phyloP scores from a whole-genome alignment of 2,329 filamentous ascomycete genomes.

The Cladosporium sp. region DNA sequence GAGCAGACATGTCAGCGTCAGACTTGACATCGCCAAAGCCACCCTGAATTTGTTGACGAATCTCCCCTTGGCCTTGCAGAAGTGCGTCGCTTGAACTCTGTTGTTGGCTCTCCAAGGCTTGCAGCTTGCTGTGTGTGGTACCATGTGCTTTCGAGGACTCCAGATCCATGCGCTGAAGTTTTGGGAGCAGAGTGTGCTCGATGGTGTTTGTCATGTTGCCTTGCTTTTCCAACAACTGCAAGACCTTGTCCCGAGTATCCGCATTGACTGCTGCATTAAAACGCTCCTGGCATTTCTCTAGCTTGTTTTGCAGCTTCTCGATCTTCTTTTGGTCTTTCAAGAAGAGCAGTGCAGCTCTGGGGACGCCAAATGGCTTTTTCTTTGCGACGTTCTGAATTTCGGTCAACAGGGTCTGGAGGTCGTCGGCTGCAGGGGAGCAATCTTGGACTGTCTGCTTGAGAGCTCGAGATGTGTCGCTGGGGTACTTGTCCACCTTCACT shows the following conservation, averaged over 20 bases:
- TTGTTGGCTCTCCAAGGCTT: background rate
- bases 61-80: background rate
- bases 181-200: background rate
- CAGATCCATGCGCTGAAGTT: background rate
- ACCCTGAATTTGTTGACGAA: background rate
- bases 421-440: background rate
- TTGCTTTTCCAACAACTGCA: background rate
- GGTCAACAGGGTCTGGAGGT: background rate
- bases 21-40: background rate
- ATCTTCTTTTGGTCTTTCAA: slow-evolving; percentile 2
- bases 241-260: background rate
- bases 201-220: background rate
- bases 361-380: background rate
- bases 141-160: background rate
- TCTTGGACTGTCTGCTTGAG: background rate
- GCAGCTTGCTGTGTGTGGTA: background rate
- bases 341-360: background rate
- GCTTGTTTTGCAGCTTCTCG: background rate
- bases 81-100: background rate
- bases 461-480: background rate
- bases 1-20: background rate
- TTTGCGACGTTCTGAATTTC: background rate
- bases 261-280: background rate
- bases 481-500: background rate
- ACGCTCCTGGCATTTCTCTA: background rate